phyloP scores from a whole-genome alignment of 768 basidiomycete genomes.

The Amanita polypyramis region DNA sequence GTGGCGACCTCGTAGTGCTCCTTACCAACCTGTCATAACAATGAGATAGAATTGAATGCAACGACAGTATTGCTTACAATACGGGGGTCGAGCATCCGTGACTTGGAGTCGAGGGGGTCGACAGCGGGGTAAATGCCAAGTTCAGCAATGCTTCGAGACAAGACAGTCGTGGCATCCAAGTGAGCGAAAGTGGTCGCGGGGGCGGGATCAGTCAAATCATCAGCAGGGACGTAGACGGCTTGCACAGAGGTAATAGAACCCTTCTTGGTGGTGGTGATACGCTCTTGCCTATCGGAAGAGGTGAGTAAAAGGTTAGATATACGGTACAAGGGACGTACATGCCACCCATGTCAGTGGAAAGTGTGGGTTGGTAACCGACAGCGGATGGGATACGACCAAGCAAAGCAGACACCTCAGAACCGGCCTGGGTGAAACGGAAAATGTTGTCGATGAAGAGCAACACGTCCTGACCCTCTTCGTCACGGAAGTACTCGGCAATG shows the following conservation, averaged over 20 bases:
- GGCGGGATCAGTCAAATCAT: slow-evolving; percentile 99
- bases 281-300: slow-evolving; percentile 70
- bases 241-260: slow-evolving; percentile 99
- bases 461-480: slow-evolving; percentile 99
- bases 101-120: slow-evolving; percentile 98
- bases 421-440: slow-evolving; percentile 99
- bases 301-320: slow-evolving; percentile 7
- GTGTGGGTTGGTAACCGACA: slow-evolving; percentile 99
- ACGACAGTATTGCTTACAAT: slow-evolving; percentile 47
- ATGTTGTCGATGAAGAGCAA: slow-evolving; percentile 99
- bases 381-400: slow-evolving; percentile 99
- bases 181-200: slow-evolving; percentile 99
- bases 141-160: slow-evolving; percentile 98
- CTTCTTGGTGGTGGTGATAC: slow-evolving; percentile 99
- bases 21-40: slow-evolving; percentile 48
- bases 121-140: slow-evolving; percentile 99
- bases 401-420: slow-evolving; percentile 99
- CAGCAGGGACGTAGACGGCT: slow-evolving; percentile 99
- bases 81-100: slow-evolving; percentile 99
- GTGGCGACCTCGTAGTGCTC: slow-evolving; percentile 97
- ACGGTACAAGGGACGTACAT: slow-evolving; percentile 49
- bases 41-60: background rate
- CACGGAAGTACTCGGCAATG: slow-evolving; percentile 99
- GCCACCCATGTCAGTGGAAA: slow-evolving; percentile 99
- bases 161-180: slow-evolving; percentile 98